Conservation (phyloP, 2,329 filamentous ascomycete species). For the Pseudopyricularia javanii region DNA sequence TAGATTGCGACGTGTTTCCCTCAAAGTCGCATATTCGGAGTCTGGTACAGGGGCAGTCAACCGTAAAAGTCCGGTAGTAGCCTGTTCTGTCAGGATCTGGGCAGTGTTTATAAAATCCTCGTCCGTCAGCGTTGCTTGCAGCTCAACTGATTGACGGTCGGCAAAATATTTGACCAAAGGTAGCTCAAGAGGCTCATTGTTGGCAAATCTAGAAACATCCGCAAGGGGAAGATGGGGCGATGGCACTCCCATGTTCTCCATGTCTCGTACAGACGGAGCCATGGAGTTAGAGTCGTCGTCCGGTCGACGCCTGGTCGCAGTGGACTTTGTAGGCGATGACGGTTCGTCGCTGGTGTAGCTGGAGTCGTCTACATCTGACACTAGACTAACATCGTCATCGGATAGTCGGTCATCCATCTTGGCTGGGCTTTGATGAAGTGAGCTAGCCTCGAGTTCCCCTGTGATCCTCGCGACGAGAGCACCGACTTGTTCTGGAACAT, state of each 20-base stretch:
- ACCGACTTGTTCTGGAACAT: slow-evolving; percentile 20
- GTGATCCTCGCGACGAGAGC: slow-evolving; percentile 24
- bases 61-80: slow-evolving; percentile 13
- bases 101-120: slow-evolving; percentile 54
- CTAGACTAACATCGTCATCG: slow-evolving; percentile 34
- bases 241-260: slow-evolving; percentile 31
- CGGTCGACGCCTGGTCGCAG: slow-evolving; percentile 24
- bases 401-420: slow-evolving; percentile 25
- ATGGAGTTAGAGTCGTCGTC: slow-evolving; percentile 44
- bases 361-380: slow-evolving; percentile 44
- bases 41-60: not conserved
- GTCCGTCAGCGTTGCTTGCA: slow-evolving; percentile 34
- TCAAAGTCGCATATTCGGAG: slow-evolving; percentile 6
- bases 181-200: slow-evolving; percentile 33
- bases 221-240: slow-evolving; percentile 30
- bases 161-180: slow-evolving; percentile 43
- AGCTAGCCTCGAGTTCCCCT: slow-evolving; percentile 19
- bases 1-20: slow-evolving; percentile 26
- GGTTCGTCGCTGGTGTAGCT: slow-evolving; percentile 37
- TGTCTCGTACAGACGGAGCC: slow-evolving; percentile 36
- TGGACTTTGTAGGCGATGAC: slow-evolving; percentile 36
- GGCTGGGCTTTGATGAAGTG: slow-evolving; percentile 23
- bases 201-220: slow-evolving; percentile 36
- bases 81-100: slow-evolving; percentile 61
- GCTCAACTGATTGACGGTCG: slow-evolving; percentile 40